These are phyloP conservation scores for Tetracentron sinense DNA, from an alignment of 164 flowering plant species.

Conservation along the genomic window DNA sequence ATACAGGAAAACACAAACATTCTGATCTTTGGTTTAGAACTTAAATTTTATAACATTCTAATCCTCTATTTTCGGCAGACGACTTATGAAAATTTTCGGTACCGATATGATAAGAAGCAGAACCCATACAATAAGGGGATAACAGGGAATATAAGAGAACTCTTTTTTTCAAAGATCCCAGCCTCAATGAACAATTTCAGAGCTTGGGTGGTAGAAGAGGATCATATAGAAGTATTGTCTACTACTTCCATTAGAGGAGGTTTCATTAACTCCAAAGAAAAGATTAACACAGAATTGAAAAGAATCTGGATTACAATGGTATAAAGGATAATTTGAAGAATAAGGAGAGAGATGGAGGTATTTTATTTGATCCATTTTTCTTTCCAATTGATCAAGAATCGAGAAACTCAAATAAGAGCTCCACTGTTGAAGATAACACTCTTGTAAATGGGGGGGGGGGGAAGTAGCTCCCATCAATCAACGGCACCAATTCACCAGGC, in stretches of 20 bases:
- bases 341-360: slow-evolving; percentile 30
- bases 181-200: slow-evolving; percentile 62
- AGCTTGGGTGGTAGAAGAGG: slow-evolving; percentile 45
- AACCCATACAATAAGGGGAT: slow-evolving; percentile 67
- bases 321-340: slow-evolving; percentile 47
- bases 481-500: slow-evolving; percentile 10
- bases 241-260: slow-evolving; percentile 28
- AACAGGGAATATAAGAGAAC: slow-evolving; percentile 44
- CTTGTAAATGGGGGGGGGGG: slow-evolving; percentile 12
- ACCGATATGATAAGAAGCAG: slow-evolving; percentile 83
- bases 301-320: slow-evolving; percentile 50
- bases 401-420: slow-evolving; percentile 11
- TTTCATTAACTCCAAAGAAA: slow-evolving; percentile 42
- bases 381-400: slow-evolving; percentile 24
- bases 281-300: slow-evolving; percentile 68
- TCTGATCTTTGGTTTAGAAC: neutral
- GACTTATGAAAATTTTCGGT: slow-evolving; percentile 90
- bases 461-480: slow-evolving; percentile 16
- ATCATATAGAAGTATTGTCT: slow-evolving; percentile 16
- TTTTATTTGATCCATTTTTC: slow-evolving; percentile 27
- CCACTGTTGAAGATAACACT: slow-evolving; percentile 10
- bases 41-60: neutral
- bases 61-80: slow-evolving; percentile 45
- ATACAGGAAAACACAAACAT: too few relatives aligned
- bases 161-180: slow-evolving; percentile 52